A percentile compares a stretch with the other conserved stretches of the same genome.
Evolutionary conservation across 2,329 filamentous ascomycete species (phyloP).

Genomic region (Pseudopyrenochaeta lycopersici): DNA sequence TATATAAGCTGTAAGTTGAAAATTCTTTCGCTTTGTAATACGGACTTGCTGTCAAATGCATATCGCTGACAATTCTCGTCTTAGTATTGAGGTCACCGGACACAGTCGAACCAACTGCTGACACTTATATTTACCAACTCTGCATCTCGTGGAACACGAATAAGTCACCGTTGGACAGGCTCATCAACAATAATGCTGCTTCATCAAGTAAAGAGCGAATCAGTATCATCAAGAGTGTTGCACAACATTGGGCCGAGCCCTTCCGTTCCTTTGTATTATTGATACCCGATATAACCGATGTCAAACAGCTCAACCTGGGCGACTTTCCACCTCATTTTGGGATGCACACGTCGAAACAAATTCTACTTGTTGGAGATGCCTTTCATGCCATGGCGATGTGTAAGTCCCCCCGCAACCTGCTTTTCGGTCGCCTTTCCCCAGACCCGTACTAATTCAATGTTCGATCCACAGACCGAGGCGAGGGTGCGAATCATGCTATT

Average conservation of each 20-base stretch:
- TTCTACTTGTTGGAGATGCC: slow-evolving; percentile 2
- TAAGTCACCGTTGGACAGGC: background rate
- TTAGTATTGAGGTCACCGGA: slow-evolving; percentile 7
- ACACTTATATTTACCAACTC: slow-evolving; percentile 10
- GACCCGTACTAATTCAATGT: no score
- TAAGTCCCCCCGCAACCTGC: background rate
- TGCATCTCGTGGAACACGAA: slow-evolving; percentile 13
- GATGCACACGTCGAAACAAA: background rate
- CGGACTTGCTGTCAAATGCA: background rate
- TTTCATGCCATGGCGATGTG: slow-evolving; percentile 9
- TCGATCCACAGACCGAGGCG: slow-evolving; percentile 1
- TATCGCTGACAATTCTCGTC: background rate
- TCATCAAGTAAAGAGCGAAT: slow-evolving; percentile 1
- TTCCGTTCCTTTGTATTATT: slow-evolving; percentile 9
- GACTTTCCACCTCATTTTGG: slow-evolving; percentile 3
- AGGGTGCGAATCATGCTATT: slow-evolving; percentile 6
- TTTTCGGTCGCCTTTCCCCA: background rate
- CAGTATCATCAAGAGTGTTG: background rate
- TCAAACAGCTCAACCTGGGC: slow-evolving; percentile 14
- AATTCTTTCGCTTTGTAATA: background rate
- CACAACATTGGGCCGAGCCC: slow-evolving; percentile 9
- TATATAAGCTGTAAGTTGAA: slow-evolving; percentile 3
- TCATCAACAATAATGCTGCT: background rate
- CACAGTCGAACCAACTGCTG: slow-evolving; percentile 1
- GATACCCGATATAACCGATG: slow-evolving; percentile 2